Conservation (phyloP, 768 basidiomycete genomes). For the Mycena amicta region DNA sequence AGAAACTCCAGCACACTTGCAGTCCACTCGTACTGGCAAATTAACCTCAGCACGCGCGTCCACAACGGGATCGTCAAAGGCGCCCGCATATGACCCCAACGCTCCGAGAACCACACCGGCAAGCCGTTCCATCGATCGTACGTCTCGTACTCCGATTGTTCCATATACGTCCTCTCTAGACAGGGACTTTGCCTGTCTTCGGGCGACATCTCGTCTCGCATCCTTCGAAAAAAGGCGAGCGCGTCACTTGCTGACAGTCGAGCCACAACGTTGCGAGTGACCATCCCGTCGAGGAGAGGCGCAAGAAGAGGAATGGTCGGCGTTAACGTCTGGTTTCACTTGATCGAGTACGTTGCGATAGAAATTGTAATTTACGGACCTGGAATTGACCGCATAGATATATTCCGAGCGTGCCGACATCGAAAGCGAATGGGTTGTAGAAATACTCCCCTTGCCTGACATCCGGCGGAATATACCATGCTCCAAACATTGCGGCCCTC, state of each 20-base stretch:
- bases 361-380: not conserved
- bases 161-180: not conserved
- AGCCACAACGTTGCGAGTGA: not conserved
- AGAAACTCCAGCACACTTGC: too few relatives aligned
- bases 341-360: not conserved
- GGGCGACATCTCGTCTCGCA: not conserved
- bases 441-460: constrained; percentile 26
- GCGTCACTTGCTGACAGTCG: not conserved
- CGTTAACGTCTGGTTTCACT: not conserved
- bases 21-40: too few relatives aligned
- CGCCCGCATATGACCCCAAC: not conserved
- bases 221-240: not conserved
- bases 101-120: not conserved
- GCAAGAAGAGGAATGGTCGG: not conserved
- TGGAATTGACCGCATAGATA: constrained; percentile 4
- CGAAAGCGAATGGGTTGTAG: constrained; percentile 30
- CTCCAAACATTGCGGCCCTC: not conserved
- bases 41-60: too few relatives aligned
- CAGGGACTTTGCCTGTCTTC: not conserved
- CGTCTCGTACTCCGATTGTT: not conserved
- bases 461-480: constrained; percentile 8
- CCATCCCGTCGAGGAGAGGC: not conserved
- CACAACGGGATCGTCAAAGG: not conserved
- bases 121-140: not conserved
- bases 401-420: constrained; percentile 30